These are phyloP conservation scores for Lactifluus hygrophoroides DNA, from an alignment of 768 basidiomycete species.

Conservation along the genomic window DNA sequence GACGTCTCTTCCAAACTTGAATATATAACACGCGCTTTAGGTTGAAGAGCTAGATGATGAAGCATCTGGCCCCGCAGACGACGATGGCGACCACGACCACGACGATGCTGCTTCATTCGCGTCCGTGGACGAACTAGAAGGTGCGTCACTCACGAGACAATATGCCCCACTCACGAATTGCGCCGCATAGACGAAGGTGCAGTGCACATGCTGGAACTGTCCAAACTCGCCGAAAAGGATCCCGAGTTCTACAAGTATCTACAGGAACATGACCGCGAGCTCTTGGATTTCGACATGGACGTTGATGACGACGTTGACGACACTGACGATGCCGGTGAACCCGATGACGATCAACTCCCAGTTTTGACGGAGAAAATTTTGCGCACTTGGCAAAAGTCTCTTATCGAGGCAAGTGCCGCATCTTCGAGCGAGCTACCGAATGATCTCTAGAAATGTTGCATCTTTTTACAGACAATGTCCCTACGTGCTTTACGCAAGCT, in stretches of 20 bases:
- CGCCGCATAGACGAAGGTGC: slow-evolving; percentile 52
- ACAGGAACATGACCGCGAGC: slow-evolving; percentile 87
- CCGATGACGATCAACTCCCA: slow-evolving; percentile 37
- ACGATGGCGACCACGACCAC: slow-evolving; percentile 38
- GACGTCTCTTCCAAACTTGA: background rate
- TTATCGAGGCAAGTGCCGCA: slow-evolving; percentile 57
- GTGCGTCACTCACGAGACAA: slow-evolving; percentile 25
- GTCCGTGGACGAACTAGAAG: slow-evolving; percentile 72
- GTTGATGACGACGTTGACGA: slow-evolving; percentile 37
- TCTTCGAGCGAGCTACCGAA: background rate
- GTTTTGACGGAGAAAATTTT: slow-evolving; percentile 64
- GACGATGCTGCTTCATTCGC: slow-evolving; percentile 64
- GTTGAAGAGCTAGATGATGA: slow-evolving; percentile 30
- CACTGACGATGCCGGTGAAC: slow-evolving; percentile 38
- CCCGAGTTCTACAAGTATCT: slow-evolving; percentile 99
- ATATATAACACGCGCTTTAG: slow-evolving; percentile 7
- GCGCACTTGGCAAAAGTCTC: slow-evolving; percentile 77
- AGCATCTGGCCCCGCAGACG: slow-evolving; percentile 32
- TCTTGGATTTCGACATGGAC: slow-evolving; percentile 63
- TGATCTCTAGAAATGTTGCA: background rate
- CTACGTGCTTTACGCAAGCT: slow-evolving; percentile 75
- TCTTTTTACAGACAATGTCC: slow-evolving; percentile 60
- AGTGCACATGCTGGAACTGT: slow-evolving; percentile 71
- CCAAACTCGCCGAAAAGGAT: slow-evolving; percentile 88
- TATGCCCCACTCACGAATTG: background rate